phyloP scores from a whole-genome alignment of 2,329 filamentous ascomycete genomes.

The Fusarium euwallaceae region DNA sequence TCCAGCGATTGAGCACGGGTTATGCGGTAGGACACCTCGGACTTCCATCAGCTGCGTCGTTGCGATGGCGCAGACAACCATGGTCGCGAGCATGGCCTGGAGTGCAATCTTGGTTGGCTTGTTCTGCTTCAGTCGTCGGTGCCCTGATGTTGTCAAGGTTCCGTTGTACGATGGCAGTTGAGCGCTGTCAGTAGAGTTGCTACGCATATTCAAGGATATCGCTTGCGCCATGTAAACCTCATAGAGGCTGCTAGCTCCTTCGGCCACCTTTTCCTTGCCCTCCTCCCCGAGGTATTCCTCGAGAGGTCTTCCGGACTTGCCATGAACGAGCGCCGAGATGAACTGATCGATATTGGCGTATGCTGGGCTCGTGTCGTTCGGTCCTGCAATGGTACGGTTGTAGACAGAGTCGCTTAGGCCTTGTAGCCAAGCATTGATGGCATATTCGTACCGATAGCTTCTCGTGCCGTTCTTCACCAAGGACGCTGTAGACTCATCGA shows the following conservation, averaged over 20 bases:
- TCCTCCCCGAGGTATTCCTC: slow-evolving; percentile 26
- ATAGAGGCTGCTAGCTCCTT: slow-evolving; percentile 38
- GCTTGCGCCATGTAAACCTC: slow-evolving; percentile 46
- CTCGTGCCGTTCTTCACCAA: slow-evolving; percentile 15
- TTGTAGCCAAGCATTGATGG: slow-evolving; percentile 39
- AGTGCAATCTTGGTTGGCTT: slow-evolving; percentile 45
- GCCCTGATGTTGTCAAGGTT: slow-evolving; percentile 8
- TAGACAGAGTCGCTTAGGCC: slow-evolving; percentile 31
- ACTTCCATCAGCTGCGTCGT: slow-evolving; percentile 41
- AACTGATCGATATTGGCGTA: slow-evolving; percentile 39
- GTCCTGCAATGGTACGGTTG: slow-evolving; percentile 32
- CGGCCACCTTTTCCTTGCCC: slow-evolving; percentile 29
- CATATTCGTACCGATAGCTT: slow-evolving; percentile 35
- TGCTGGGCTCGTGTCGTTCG: slow-evolving; percentile 14
- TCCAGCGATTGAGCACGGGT: slow-evolving; percentile 48
- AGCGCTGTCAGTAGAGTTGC: slow-evolving; percentile 9
- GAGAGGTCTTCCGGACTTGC: slow-evolving; percentile 23
- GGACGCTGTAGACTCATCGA: slow-evolving; percentile 24
- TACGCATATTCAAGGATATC: slow-evolving; percentile 45
- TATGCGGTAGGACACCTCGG: slow-evolving; percentile 45
- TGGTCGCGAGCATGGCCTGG: slow-evolving; percentile 48
- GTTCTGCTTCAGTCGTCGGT: slow-evolving; percentile 43
- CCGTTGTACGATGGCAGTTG: slow-evolving; percentile 27
- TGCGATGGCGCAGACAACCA: slow-evolving; percentile 43
- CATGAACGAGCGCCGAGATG: slow-evolving; percentile 32